Conservation (phyloP, 768 basidiomycete species). For the Leucocoprinus sp. region DNA sequence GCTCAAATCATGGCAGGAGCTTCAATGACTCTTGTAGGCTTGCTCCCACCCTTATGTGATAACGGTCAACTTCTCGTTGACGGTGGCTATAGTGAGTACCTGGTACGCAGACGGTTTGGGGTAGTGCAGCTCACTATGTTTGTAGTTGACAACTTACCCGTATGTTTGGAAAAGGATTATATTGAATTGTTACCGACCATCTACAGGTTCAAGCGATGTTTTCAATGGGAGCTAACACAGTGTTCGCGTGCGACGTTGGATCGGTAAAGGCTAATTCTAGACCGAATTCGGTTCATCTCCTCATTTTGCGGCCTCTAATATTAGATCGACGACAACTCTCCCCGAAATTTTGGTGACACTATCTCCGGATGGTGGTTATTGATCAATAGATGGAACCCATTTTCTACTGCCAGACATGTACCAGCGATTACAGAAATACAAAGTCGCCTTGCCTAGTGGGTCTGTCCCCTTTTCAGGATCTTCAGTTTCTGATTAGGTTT, state of each 20-base stretch:
- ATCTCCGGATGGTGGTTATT: constrained; percentile 96
- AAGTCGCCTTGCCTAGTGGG: constrained; percentile 90
- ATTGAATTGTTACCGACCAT: background rate
- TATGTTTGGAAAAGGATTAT: constrained; percentile 24
- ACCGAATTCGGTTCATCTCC: background rate
- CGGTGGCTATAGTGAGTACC: constrained; percentile 70
- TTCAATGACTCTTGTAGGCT: constrained; percentile 94
- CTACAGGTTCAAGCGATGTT: constrained; percentile 85
- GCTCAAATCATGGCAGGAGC: constrained; percentile 46
- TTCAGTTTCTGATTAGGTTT: background rate
- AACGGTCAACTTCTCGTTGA: constrained; percentile 90
- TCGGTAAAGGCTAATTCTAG: constrained; percentile 42
- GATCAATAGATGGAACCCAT: constrained; percentile 89
- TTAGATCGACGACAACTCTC: constrained; percentile 90
- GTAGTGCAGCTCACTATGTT: constrained; percentile 5
- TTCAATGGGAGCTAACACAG: constrained; percentile 79
- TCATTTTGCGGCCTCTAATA: background rate
- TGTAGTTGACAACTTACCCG: constrained; percentile 84
- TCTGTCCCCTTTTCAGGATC: constrained; percentile 13
- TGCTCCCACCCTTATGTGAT: constrained; percentile 91
- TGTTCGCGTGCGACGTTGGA: constrained; percentile 93
- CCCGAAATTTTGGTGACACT: constrained; percentile 89
- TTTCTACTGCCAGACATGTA: constrained; percentile 65
- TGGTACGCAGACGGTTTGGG: background rate
- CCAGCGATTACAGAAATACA: constrained; percentile 93